Base-by-base conservation (phyloP, 2,329 filamentous ascomycete genomes). In the Colletotrichum musicola region DNA sequence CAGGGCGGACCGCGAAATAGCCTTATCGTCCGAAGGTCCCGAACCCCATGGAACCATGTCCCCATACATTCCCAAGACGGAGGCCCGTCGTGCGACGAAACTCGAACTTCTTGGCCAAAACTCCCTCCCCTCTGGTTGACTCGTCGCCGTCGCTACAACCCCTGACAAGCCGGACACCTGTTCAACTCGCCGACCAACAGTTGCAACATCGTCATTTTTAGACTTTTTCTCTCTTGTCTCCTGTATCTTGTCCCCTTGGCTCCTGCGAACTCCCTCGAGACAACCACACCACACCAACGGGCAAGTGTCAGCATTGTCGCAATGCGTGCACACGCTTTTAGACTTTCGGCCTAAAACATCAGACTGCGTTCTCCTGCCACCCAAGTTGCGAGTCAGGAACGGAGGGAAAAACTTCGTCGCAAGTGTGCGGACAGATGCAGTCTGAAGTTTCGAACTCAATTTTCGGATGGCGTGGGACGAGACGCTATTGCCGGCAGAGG, bases 41-140 rank as follows among this genome's bases (percentile, higher is more conserved):
- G 51, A 53, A 50, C 16, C 50, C 40, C 40, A 42, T 65, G 40
- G 46, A 58, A 42, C 62, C 55, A 56, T 69, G 62, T 57, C 1
- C 25, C 64, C 54, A 64, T 64, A 55, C 40, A 27, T 10, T 53
- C 10, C 46, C 40, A 55, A 66, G 56, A 69, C 62, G 51, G 47
- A 14, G 20, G 16, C 56, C 25, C 53, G 30, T 57, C 51, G 18
- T 57, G 30, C 20, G 38, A 35, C 57, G 66, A 69, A 66, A 69
- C 66, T 62, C 51, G 42, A 69, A 62, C 25, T 20, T 54, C 62
- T 67, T 66, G 57, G 61, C 54, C 40, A 50, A 68, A 59, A 68
- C 60, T 49, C 14, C 50, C 22, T 25, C 3, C 51, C 42, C 10
- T 35, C 2, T 30, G 13, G 53, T 50, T 57, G 56, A 61, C 62